Evolutionary conservation across 2,329 filamentous ascomycete species (phyloP), one percentile per base, ranked within the genome.

Genomic region (Ascochyta lentis): DNA sequence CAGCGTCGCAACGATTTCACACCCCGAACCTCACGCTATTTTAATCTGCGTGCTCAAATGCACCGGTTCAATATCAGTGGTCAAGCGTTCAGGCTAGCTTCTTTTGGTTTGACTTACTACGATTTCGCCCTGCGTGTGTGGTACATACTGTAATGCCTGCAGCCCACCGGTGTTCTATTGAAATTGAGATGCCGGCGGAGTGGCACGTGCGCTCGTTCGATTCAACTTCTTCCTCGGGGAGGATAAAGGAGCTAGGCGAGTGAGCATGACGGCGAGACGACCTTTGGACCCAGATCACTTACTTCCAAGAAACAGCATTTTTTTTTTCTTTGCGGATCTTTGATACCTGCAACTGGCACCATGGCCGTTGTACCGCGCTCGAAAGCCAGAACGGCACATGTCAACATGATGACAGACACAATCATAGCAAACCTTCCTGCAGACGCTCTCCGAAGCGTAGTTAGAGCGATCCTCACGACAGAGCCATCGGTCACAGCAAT

Each of bases 381-480:
- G 9, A 33, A 27, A 16, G 48, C 50, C 44, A 73, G 72, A 40
- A 73, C 70, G 2, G 75, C 77, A 24, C 78, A 80, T 60, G 77
- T 80, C 58, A 81, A 80, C 48, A 78, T 80, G 74, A 80, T 80
- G 78, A 77, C 75, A 2, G 78, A 80, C 52, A 78, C 75, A 4
- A 73, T 80, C 52, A 77, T 80, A 48, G 76, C 73, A n/a, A 80
- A 77, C 41, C 57, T 80, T 23, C 70, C 77, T 1, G 60, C 67
- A 1, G 76, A 78, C n/a, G 77, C 72, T 5, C 59, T 81, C 15
- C 74, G 78, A 3, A 68, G 69, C 6, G 67, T 80, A 5, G 61
- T 79, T 48, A 66, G 77, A 51, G 66, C 65, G 7, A 51, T 71
- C 5, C 54, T 75, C 19, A 69, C 62, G 29, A 54, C 58, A n/a